A percentile compares a stretch with the other conserved stretches of the same genome.
phyloP scores from a whole-genome alignment of 768 basidiomycete genomes.

The Boletus sp. region DNA sequence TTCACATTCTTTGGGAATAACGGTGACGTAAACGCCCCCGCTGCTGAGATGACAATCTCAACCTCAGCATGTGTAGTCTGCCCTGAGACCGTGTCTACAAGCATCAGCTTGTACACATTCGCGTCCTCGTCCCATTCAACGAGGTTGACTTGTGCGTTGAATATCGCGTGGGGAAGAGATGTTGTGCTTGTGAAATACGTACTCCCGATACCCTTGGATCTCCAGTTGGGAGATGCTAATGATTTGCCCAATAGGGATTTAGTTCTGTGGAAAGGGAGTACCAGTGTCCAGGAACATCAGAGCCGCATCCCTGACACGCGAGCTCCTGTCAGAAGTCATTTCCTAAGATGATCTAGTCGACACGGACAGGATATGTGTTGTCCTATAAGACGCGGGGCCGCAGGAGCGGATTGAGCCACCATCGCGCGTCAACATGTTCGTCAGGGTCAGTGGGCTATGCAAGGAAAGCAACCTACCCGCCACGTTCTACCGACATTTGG shows the following conservation, averaged over 20 bases:
- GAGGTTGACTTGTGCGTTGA: slow-evolving; percentile 31
- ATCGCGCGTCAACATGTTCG: background rate
- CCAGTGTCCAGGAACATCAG: background rate
- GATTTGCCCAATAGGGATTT: background rate
- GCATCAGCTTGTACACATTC: slow-evolving; percentile 41
- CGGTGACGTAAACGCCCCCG: slow-evolving; percentile 2
- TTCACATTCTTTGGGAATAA: background rate
- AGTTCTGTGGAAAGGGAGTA: slow-evolving; percentile 1
- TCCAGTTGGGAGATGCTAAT: slow-evolving; percentile 2
- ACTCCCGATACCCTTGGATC: slow-evolving; percentile 34
- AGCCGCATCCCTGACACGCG: background rate
- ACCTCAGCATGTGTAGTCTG: slow-evolving; percentile 20
- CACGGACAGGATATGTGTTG: slow-evolving; percentile 5
- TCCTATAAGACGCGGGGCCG: background rate
- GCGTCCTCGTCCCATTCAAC: slow-evolving; percentile 45
- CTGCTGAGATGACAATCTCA: slow-evolving; percentile 1
- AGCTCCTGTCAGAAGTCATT: background rate
- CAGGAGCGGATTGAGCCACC: background rate
- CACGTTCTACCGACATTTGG: background rate
- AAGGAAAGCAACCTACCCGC: background rate
- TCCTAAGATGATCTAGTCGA: background rate
- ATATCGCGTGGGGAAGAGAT: slow-evolving; percentile 36
- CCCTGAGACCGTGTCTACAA: slow-evolving; percentile 34
- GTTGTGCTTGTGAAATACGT: slow-evolving; percentile 42
- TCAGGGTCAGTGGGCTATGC: background rate